Percentiles rank a stretch among this genome's conserved stretches.
Evolutionary conservation across 257 asterid species (phyloP).

Genomic region (Mentha longifolia): DNA sequence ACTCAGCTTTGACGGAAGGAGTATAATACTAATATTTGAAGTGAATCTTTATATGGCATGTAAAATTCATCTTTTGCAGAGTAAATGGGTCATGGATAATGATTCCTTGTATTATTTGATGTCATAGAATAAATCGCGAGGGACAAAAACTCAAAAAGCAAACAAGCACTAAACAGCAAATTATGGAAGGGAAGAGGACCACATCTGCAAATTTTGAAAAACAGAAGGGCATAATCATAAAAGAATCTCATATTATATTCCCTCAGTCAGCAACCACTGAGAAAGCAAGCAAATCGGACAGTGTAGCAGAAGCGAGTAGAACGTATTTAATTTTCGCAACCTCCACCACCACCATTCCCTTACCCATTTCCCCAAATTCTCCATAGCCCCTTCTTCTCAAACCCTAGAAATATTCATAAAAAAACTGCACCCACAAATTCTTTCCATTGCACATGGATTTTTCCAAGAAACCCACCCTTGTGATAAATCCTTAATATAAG

Average conservation of each 20-base stretch:
- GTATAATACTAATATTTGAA: no score
- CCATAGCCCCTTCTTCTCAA: slow-evolving; percentile 36
- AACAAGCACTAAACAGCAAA: slow-evolving; percentile 43
- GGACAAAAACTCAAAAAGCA: slow-evolving; percentile 18
- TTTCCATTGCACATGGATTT: slow-evolving; percentile 42
- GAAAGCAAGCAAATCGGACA: slow-evolving; percentile 42
- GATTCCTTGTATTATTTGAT: slow-evolving; percentile 30
- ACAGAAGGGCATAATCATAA: slow-evolving; percentile 40
- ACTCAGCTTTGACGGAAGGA: no score
- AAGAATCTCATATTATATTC: slow-evolving; percentile 57
- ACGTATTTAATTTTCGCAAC: slow-evolving; percentile 76
- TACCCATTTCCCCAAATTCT: slow-evolving; percentile 56
- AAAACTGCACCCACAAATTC: slow-evolving; percentile 24
- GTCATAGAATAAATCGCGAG: neutral
- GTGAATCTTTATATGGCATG: neutral
- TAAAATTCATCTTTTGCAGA: neutral
- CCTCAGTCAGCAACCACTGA: slow-evolving; percentile 64
- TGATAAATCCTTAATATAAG: slow-evolving; percentile 38
- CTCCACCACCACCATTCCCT: slow-evolving; percentile 39
- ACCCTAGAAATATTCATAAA: slow-evolving; percentile 45
- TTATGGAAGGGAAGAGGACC: slow-evolving; percentile 34
- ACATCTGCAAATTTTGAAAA: slow-evolving; percentile 39
- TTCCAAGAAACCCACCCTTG: slow-evolving; percentile 48
- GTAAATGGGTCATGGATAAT: neutral
- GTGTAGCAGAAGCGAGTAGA: no score